phyloP scores from a whole-genome alignment of 1,284 basidiomycete genomes.

The Mycena sp. region DNA sequence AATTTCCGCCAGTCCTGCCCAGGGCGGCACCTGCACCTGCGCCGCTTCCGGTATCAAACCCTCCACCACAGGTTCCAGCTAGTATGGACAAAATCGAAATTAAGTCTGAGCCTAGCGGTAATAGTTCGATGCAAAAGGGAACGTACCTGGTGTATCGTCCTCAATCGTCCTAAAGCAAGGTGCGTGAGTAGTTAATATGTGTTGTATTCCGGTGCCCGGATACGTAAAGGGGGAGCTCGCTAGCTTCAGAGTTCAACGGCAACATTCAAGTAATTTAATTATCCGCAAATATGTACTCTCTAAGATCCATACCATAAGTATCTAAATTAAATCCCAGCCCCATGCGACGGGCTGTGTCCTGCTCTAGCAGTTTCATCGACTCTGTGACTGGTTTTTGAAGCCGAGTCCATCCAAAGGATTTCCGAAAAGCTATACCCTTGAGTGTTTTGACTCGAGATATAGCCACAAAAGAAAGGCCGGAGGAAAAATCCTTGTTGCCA shows the following conservation, averaged over 20 bases:
- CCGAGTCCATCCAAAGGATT: not conserved
- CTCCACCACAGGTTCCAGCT: too few species aligned
- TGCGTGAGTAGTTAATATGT: too few species aligned
- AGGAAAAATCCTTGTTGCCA: conserved; percentile 7
- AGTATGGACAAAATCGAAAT: too few species aligned
- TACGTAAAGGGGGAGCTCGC: not conserved
- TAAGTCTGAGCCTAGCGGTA: too few species aligned
- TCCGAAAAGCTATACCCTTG: conserved; percentile 1
- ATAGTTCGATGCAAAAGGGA: too few species aligned
- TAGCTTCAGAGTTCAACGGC: not conserved
- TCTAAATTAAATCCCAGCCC: not conserved
- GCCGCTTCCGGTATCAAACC: not conserved
- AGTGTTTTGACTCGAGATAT: conserved; percentile 18
- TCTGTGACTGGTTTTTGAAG: conserved; percentile 4
- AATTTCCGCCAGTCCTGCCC: conserved; percentile 1
- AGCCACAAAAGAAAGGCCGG: conserved; percentile 19
- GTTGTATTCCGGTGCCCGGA: too few species aligned
- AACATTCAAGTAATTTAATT: not conserved
- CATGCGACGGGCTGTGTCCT: not conserved
- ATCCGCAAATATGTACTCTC: conserved; percentile 8
- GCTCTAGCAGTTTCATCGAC: conserved; percentile 1
- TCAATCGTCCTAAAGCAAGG: too few species aligned
- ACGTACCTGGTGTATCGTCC: too few species aligned
- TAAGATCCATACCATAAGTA: conserved; percentile 10
- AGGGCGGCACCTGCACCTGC: not conserved